These are phyloP conservation scores for Aechmea fasciata DNA, from an alignment of 176 grass and related monocot genomes.

Conservation along the genomic window DNA sequence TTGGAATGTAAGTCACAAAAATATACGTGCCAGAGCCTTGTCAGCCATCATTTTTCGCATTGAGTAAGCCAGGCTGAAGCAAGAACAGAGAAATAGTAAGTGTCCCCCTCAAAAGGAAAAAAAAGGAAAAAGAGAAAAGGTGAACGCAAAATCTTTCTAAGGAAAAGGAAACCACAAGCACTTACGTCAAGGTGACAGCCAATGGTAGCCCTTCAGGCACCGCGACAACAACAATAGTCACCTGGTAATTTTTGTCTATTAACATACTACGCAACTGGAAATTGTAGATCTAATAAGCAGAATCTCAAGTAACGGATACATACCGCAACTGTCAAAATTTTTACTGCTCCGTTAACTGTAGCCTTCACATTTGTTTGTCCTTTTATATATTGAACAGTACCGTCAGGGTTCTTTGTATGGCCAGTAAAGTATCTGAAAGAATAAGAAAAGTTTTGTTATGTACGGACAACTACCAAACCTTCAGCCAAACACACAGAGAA, in stretches of 20 bases:
- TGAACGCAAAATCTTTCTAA: neutral
- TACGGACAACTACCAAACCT: neutral
- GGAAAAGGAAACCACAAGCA: neutral
- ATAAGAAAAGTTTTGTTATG: slow-evolving; percentile 15
- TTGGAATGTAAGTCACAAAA: neutral
- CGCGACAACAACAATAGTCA: slow-evolving; percentile 87
- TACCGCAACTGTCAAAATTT: slow-evolving; percentile 91
- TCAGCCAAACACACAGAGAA: neutral
- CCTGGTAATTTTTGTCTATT: slow-evolving; percentile 28
- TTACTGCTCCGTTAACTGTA: slow-evolving; percentile 53
- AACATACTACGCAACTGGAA: too few species aligned
- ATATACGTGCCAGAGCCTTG: slow-evolving; percentile 65
- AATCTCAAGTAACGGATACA: slow-evolving; percentile 20
- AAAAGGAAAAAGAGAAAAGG: slow-evolving; percentile 16
- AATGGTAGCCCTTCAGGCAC: slow-evolving; percentile 90
- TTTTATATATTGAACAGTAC: slow-evolving; percentile 73
- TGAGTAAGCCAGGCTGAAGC: slow-evolving; percentile 75
- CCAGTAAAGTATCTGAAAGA: slow-evolving; percentile 84
- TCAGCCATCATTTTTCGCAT: slow-evolving; percentile 97
- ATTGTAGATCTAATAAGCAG: neutral
- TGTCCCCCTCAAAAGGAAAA: neutral
- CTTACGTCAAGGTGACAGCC: slow-evolving; percentile 98
- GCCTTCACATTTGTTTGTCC: slow-evolving; percentile 63
- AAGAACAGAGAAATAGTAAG: slow-evolving; percentile 13
- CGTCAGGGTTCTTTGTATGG: slow-evolving; percentile 64